Evolutionary conservation across 805 yeast species (phyloP), one percentile per base, ranked within the genome.

Genomic region (Spathaspora sp.): DNA sequence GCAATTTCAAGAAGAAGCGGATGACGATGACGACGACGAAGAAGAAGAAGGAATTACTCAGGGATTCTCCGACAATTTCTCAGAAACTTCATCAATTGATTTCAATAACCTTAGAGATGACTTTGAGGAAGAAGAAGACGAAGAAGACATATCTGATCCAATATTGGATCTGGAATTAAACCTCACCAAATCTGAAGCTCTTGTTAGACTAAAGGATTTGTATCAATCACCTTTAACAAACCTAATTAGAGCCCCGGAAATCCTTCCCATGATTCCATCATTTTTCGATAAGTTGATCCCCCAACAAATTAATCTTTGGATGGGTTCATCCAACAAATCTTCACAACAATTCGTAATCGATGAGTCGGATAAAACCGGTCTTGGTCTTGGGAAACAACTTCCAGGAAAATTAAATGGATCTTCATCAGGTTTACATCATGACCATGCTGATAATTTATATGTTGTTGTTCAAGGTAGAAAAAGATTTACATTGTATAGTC

Each of bases 371-470:
- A 3, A 35, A 8, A n/a, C 40, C 7, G 29, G 46, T 23, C 50
- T 55, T 5, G 63, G 62, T 0, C 62, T 83, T 4, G 89, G 89
- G 1, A 79, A 81, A 59, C 68, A 68, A 19, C 65, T 85, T 0
- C 86, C 89, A 1, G 78, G 80, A 1, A 71, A 73, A 1, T 18
- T 28, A 8, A 18, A 9, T 17, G 86, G 86, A 1, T 72, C 83
- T 0, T 84, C 90, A 0, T 84, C 91, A 1, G 93, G 93, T 0
- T 67, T 87, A 11, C 93, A 87, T 58, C 93, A 87, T 62, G 93
- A 87, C 62, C 92, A 86, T 65, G 89, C 92, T 1, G 92, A 86
- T 61, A 87, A 87, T 59, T 67, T 87, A 35, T 87, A 87, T 61
- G 72, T 86, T 4, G 79, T 87, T 1, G 61, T 82, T 1, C 66